phyloP scores from a whole-genome alignment of 2,329 filamentous ascomycete genomes.

The Lachnellula arida region DNA sequence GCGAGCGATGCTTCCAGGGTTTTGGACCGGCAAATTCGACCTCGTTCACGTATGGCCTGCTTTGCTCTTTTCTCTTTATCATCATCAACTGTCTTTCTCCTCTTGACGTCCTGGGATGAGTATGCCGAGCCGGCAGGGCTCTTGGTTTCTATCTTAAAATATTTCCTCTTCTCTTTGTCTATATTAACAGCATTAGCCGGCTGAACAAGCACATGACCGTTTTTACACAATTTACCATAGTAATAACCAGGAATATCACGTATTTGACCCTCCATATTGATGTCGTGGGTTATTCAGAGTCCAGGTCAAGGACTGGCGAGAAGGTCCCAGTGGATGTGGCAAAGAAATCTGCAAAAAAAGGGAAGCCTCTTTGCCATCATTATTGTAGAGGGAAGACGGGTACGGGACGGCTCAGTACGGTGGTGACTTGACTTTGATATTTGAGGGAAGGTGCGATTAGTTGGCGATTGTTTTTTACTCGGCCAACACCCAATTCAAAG shows the following conservation, averaged over 20 bases:
- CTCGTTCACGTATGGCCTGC: slow-evolving; percentile 10
- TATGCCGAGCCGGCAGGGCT: slow-evolving; percentile 47
- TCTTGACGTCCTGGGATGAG: slow-evolving; percentile 55
- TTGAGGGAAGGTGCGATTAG: not conserved
- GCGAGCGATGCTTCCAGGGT: slow-evolving; percentile 15
- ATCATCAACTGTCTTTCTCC: slow-evolving; percentile 45
- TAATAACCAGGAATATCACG: slow-evolving; percentile 49
- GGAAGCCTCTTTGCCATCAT: not conserved
- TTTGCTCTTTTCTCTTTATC: slow-evolving; percentile 20
- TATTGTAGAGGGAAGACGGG: not conserved
- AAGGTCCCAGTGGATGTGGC: not conserved
- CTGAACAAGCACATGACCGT: not conserved
- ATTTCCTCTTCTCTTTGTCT: slow-evolving; percentile 57
- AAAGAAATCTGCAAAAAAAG: not conserved
- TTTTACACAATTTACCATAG: slow-evolving; percentile 39
- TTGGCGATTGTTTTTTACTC: not conserved
- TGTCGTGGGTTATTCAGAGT: not conserved
- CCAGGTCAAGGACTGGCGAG: not conserved
- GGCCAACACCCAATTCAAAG: not conserved
- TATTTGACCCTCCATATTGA: not conserved
- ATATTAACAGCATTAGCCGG: slow-evolving; percentile 1
- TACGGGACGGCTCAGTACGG: no score
- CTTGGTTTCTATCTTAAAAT: slow-evolving; percentile 59
- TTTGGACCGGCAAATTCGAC: slow-evolving; percentile 19
- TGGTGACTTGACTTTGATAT: not conserved